These are phyloP conservation scores for Pilobolus umbonatus DNA, from an alignment of 192 early-diverging fungal genomes.

Conservation along the genomic window DNA sequence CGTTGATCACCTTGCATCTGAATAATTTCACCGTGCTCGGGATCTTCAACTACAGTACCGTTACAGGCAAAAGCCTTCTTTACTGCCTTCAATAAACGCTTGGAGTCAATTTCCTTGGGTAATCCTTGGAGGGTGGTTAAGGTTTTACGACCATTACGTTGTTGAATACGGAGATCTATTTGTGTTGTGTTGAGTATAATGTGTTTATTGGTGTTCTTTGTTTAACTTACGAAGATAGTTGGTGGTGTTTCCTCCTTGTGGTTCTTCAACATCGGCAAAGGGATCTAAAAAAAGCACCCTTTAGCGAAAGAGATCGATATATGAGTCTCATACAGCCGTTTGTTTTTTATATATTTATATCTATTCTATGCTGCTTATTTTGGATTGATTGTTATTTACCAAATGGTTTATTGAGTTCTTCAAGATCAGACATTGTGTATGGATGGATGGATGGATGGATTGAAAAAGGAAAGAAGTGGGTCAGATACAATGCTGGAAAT, in stretches of 20 bases:
- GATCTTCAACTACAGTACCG: constrained; percentile 88
- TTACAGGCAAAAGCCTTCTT: constrained; percentile 96
- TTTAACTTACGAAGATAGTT: constrained; percentile 43
- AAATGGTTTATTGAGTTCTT: constrained; percentile 34
- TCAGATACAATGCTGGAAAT: too few relatives aligned
- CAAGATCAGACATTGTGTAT: constrained; percentile 21
- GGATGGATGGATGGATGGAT: constrained; percentile 15
- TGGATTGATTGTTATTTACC: constrained; percentile 19
- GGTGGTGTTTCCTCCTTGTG: constrained; percentile 23
- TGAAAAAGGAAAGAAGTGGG: constrained; percentile 9
- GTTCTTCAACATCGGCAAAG: constrained; percentile 41
- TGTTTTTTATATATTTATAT: background rate
- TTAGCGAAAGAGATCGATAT: constrained; percentile 5
- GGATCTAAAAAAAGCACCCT: constrained; percentile 23
- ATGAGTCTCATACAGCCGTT: constrained; percentile 8
- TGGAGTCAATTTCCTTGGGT: constrained; percentile 76
- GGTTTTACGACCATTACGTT: constrained; percentile 94
- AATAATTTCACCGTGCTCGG: constrained; percentile 85
- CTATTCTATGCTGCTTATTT: background rate
- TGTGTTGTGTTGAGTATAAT: background rate
- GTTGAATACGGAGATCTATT: constrained; percentile 93
- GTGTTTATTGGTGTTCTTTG: background rate
- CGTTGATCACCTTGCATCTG: constrained; percentile 96
- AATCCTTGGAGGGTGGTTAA: constrained; percentile 92
- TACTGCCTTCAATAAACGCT: constrained; percentile 89